Base-by-base conservation (phyloP, 768 basidiomycete species). In the Auricularia auricula-judae region DNA sequence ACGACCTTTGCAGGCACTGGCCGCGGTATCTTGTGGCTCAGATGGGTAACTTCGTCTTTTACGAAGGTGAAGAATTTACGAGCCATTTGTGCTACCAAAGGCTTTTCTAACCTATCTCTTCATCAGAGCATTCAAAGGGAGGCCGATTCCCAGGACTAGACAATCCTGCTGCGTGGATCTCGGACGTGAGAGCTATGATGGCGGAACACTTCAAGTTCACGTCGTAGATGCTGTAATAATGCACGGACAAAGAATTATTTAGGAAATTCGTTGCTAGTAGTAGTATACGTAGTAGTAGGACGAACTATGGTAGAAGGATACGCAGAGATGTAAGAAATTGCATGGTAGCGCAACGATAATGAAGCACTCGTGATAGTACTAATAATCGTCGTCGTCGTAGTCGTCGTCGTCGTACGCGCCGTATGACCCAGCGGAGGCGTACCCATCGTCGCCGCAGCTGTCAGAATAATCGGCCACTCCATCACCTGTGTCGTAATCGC, bases 141-240 rank as follows among this genome's bases (percentile, higher is more conserved):
- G 63, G 63, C 35, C 63, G 51, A 21, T 63, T 63, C 47, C 63
- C 63, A 3, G 63, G 47, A 18, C 63, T 63, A 10, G 63, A 63
- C 63, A 34, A 35, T 33, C 63, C 63, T 10, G 29, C 23, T n/a
- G 63, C 29, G 4, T 63, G 36, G 34, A 54, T 63, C 63, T 18
- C 21, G 18, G 63, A 63, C 21, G 35, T 63, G 4, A 39, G 63
- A 23, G 47, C 44, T n/a, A 53, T 63, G 44, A 16, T 51, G 18
- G 47, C 47, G 47, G 47, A 51, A 18, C 47, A 51, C 47, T 51
- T 51, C 47, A 51, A 16, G 16, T 51, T 51, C 47, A 5, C 16
- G 16, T 16, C 14, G 7, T 51, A 51, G 47, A 29, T 29, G 29
- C 29, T 29, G 29, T 29, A 14, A 42, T 42, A 8, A 42, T 7